Conservation (phyloP, 805 yeast genomes). For the Metschnikowia bowlesiae region DNA sequence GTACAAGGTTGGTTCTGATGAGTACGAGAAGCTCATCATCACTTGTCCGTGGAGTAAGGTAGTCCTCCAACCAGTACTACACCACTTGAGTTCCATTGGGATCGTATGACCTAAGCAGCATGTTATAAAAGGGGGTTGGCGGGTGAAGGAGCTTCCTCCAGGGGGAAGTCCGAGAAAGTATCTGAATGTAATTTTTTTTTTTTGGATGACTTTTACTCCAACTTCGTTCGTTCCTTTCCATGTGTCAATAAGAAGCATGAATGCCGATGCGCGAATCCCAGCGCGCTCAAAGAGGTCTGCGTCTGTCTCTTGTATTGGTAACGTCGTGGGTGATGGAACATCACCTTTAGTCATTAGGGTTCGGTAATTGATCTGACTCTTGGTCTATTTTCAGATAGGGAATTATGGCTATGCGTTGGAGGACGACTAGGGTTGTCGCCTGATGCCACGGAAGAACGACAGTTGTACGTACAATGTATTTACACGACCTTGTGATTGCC, state of each 20-base stretch:
- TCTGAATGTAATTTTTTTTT: background rate
- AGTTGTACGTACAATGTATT: no score
- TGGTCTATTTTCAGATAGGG: no score
- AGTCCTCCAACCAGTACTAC: background rate
- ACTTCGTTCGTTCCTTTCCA: background rate
- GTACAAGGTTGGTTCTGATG: no score
- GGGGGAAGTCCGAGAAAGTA: background rate
- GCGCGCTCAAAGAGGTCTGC: background rate
- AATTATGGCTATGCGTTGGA: no score
- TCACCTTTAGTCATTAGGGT: background rate
- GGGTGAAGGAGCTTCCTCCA: background rate
- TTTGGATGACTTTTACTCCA: background rate
- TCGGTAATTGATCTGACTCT: no score
- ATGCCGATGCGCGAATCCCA: background rate
- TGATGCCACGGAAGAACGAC: no score
- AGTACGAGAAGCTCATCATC: no score
- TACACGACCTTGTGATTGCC: no score
- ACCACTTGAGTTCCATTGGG: background rate
- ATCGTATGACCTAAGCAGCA: background rate
- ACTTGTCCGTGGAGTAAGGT: no score
- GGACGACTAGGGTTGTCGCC: no score
- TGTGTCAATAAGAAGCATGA: background rate
- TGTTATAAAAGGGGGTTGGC: background rate
- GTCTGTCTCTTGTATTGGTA: background rate
- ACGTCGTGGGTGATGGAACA: background rate